Percentiles rank a stretch among this genome's conserved stretches.
phyloP scores from a whole-genome alignment of 805 yeast species.

The Candida gorgasii region DNA sequence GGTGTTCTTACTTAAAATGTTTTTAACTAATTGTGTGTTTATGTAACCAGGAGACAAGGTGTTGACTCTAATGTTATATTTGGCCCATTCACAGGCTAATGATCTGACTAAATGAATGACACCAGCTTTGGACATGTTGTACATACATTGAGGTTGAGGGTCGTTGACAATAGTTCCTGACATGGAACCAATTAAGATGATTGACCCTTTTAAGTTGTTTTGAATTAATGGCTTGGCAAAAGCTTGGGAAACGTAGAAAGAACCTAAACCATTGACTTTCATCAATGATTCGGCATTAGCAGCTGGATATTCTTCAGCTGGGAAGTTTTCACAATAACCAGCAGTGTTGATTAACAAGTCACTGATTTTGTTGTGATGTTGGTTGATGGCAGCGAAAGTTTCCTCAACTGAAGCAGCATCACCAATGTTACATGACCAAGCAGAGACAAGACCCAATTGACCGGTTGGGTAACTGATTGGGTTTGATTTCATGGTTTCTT shows the following conservation, averaged over 20 bases:
- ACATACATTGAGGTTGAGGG: conserved; percentile 78
- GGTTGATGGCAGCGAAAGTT: conserved; percentile 53
- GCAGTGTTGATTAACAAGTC: conserved; percentile 74
- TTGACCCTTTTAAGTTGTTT: conserved; percentile 57
- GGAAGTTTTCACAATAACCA: conserved; percentile 81
- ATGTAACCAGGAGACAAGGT: conserved; percentile 81
- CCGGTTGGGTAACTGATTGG: conserved; percentile 27
- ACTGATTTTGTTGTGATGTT: conserved; percentile 61
- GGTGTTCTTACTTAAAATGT: conserved; percentile 60
- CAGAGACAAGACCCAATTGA: conserved; percentile 38
- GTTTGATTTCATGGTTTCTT: conserved; percentile 38
- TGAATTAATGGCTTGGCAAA: conserved; percentile 68
- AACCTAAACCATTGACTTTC: conserved; percentile 73
- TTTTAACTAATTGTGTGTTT: conserved; percentile 73
- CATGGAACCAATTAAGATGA: conserved; percentile 76
- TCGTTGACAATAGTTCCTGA: conserved; percentile 75
- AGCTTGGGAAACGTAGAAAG: conserved; percentile 71
- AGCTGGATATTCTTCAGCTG: conserved; percentile 77
- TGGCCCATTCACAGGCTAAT: conserved; percentile 81
- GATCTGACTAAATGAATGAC: conserved; percentile 78
- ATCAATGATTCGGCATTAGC: conserved; percentile 65
- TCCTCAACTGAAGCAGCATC: conserved; percentile 59
- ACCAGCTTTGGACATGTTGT: conserved; percentile 86
- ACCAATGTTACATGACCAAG: conserved; percentile 76
- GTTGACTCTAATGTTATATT: conserved; percentile 72